Base-by-base conservation (phyloP, 805 yeast genomes). In the Lipomyces yamadae region DNA sequence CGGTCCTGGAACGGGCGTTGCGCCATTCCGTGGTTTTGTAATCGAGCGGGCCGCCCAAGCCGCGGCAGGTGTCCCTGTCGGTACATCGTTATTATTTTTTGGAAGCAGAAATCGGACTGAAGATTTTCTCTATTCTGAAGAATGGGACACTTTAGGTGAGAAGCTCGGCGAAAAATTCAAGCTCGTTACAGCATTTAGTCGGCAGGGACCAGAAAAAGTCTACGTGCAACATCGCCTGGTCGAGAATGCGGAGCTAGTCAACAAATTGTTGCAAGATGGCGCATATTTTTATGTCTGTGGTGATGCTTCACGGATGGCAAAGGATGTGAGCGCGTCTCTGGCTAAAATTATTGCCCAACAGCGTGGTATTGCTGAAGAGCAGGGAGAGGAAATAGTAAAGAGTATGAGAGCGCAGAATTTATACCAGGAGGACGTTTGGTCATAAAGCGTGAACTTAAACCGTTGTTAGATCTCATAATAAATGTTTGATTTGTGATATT, bases 1-100 rank as follows among this genome's bases (percentile, higher is more conserved):
- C 75, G 99, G 99, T 35, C 98, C 99, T 57, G 99, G 99, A 71
- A 95, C 99, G 2, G 99, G 99, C 78, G 94, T 94, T 60, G 98
- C 99, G 8, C 99, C 99, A 69, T 91, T 95, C 82, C 88, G 99
- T 81, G 99, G 97, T 2, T 94, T 94, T 72, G 79, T 94, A 48
- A 88, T 96, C 81, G 99, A 94, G 77, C 88, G 93, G 74, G 90
- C 88, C n/a, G 77, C 80, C 52, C 85, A 81, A 75, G 80, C 79
- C 11, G 81, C 81, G 65, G 81, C 82, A 71, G 86, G 78, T 65
- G 78, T 78, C 62, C 84, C 81, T 10, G 79, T 91, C 58, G 98
- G 98, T 64, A 85, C 88, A 71, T 84, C 88, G 60, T 61, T 92
- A 37, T 82, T 94, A 68, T 95, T 93, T 78, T 94, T 84, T 76